phyloP scores from a whole-genome alignment of 1,139 yeast species.

The Casaregolazyma suthepensis region DNA sequence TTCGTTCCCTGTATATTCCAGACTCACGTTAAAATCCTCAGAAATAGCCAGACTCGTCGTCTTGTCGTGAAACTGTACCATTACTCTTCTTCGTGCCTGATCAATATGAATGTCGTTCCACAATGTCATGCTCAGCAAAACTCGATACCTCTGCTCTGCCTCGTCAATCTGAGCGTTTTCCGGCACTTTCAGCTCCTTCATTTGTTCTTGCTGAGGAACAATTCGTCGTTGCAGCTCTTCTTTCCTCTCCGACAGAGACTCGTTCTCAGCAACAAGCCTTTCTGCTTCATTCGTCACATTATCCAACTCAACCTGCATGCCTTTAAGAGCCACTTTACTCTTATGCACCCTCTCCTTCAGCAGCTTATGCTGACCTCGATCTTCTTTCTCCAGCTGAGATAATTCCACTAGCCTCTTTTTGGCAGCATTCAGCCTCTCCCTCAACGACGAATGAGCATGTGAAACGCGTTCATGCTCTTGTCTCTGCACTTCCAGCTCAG shows the following conservation, averaged over 20 bases:
- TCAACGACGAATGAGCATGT: neutral
- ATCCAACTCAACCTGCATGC: neutral
- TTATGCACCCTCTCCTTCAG: neutral
- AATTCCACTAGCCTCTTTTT: conserved; percentile 1
- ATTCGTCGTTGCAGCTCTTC: neutral
- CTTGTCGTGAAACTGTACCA: neutral
- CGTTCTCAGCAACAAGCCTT: neutral
- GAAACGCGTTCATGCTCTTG: neutral
- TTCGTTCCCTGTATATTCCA: neutral
- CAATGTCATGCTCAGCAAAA: neutral
- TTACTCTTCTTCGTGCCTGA: neutral
- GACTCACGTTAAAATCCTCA: neutral
- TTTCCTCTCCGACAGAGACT: neutral
- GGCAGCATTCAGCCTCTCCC: neutral
- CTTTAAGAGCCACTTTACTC: conserved; percentile 2
- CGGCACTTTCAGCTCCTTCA: neutral
- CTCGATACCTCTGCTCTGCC: neutral
- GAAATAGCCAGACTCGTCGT: neutral
- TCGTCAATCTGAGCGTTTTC: conserved; percentile 4
- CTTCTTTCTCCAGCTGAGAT: neutral
- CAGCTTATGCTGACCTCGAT: neutral
- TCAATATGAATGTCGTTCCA: neutral
- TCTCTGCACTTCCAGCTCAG: neutral
- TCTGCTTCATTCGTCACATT: neutral
- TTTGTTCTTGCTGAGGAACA: conserved; percentile 1